These are phyloP conservation scores for Cercospora berteroae DNA, from an alignment of 2,329 filamentous ascomycete genomes.

Conservation along the genomic window DNA sequence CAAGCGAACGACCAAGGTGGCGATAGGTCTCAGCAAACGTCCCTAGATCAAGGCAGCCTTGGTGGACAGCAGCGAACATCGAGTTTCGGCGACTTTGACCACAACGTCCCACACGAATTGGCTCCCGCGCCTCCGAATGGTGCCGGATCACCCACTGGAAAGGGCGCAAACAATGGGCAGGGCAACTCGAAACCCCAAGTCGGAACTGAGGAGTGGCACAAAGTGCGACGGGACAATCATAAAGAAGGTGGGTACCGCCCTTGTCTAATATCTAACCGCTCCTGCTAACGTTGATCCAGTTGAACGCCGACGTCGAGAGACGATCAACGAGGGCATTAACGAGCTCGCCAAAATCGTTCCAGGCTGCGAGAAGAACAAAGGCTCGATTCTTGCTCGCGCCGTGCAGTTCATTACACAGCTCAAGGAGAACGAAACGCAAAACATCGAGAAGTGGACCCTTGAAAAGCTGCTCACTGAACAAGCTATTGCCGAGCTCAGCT, in stretches of 20 bases:
- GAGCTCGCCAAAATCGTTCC: slow-evolving; percentile 97
- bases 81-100: slow-evolving; percentile 29
- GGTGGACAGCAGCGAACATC: slow-evolving; percentile 22
- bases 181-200: slow-evolving; percentile 69
- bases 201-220: slow-evolving; percentile 98
- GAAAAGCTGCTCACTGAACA: slow-evolving; percentile 89
- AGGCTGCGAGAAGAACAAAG: slow-evolving; percentile 98
- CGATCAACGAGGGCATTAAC: slow-evolving; percentile 98
- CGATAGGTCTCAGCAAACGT: slow-evolving; percentile 24
- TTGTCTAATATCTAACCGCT: background rate
- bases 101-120: slow-evolving; percentile 6
- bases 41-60: slow-evolving; percentile 23
- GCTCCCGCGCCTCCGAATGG: slow-evolving; percentile 32
- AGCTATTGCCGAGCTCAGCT: slow-evolving; percentile 81
- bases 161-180: slow-evolving; percentile 14
- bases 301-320: slow-evolving; percentile 91
- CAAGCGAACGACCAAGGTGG: slow-evolving; percentile 23
- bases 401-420: slow-evolving; percentile 93
- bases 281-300: slow-evolving; percentile 55
- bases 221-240: slow-evolving; percentile 94
- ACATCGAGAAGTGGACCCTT: slow-evolving; percentile 90
- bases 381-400: slow-evolving; percentile 87
- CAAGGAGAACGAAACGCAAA: slow-evolving; percentile 89
- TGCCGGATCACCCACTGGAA: slow-evolving; percentile 43
- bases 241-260: slow-evolving; percentile 74